Base-by-base conservation (phyloP, 495 filamentous ascomycete species). In the Penicillium maclennaniae region DNA sequence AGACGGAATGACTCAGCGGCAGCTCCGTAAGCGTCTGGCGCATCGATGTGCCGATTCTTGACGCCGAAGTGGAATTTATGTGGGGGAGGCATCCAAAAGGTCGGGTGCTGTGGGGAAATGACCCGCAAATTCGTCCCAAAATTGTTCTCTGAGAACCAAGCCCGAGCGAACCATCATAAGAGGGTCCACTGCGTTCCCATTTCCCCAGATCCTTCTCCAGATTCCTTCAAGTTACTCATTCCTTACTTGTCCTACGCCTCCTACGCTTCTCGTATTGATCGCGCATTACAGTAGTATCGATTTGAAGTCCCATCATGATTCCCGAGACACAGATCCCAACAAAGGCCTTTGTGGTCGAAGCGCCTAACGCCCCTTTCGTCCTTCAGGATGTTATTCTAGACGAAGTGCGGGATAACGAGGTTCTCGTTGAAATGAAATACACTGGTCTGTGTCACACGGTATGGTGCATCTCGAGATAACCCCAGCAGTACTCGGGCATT, bases 381-480 rank as follows among this genome's bases (percentile, higher is more conserved):
- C 56, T 70, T 12, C 47, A 55, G 46, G 56, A 68, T 53, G 59
- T 70, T 10, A 19, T 70, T 53, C 50, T 70, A 14, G 68, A 70
- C 43, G 58, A 58, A 31, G 50, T 67, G 9, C 55, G 51, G 8
- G 50, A 51, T 8, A 56, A 65, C 43, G 68, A 70, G 47, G 60
- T 70, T 2, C 51, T 70, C 7, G 62, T 70, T 0, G 68, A 70
- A 31, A 69, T 70, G 49, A 67, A 66, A 47, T 70, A 64, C 45
- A 67, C 68, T 7, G 68, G 66, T 7, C 36, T 70, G 19, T 70
- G 68, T 43, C 68, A 70, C 27, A 70, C 68, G 16, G 68, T 70
- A 53, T 23, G 62, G 44, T 20, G 21, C 37, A 15, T 15, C 3
- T 38, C 23, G 10, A 19, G n/a, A 27, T 15, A 31, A n/a, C 16